phyloP scores from a whole-genome alignment of 345 rosid genomes.

The Hibiscus tridactylites region DNA sequence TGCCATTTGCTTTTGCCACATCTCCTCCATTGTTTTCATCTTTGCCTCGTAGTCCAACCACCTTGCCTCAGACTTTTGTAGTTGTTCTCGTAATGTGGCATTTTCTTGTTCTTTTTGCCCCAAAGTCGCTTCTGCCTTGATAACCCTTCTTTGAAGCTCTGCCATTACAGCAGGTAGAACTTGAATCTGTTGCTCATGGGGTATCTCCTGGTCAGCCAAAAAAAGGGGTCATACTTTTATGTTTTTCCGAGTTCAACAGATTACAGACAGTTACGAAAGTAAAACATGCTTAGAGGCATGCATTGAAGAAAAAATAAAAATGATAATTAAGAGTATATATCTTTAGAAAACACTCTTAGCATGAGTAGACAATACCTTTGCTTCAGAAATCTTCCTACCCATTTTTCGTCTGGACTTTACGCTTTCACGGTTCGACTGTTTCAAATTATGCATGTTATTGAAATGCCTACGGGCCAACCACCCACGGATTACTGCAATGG shows the following conservation, averaged over 20 bases:
- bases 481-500: slow-evolving; percentile 68
- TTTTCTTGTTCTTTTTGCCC: slow-evolving; percentile 80
- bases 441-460: slow-evolving; percentile 30
- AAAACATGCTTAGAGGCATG: too few species aligned
- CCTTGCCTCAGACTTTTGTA: slow-evolving; percentile 57
- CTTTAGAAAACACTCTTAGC: slow-evolving; percentile 2
- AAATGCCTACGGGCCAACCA: slow-evolving; percentile 66
- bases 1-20: slow-evolving; percentile 87
- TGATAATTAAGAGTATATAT: not conserved
- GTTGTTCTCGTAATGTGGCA: slow-evolving; percentile 58
- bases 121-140: slow-evolving; percentile 59
- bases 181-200: slow-evolving; percentile 54
- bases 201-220: slow-evolving; percentile 41
- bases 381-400: slow-evolving; percentile 45
- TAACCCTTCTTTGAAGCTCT: slow-evolving; percentile 67
- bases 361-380: slow-evolving; percentile 45
- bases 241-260: slow-evolving; percentile 2
- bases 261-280: not conserved
- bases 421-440: slow-evolving; percentile 31
- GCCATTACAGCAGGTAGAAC: slow-evolving; percentile 43
- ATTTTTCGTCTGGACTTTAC: slow-evolving; percentile 35
- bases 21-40: slow-evolving; percentile 94
- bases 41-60: slow-evolving; percentile 82
- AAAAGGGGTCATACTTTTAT: slow-evolving; percentile 1
- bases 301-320: not conserved